Percentiles rank a stretch among this genome's conserved stretches.
These are phyloP conservation scores for Bondarzewia mesenterica DNA, from an alignment of 1,284 basidiomycete genomes.

Conservation along the genomic window DNA sequence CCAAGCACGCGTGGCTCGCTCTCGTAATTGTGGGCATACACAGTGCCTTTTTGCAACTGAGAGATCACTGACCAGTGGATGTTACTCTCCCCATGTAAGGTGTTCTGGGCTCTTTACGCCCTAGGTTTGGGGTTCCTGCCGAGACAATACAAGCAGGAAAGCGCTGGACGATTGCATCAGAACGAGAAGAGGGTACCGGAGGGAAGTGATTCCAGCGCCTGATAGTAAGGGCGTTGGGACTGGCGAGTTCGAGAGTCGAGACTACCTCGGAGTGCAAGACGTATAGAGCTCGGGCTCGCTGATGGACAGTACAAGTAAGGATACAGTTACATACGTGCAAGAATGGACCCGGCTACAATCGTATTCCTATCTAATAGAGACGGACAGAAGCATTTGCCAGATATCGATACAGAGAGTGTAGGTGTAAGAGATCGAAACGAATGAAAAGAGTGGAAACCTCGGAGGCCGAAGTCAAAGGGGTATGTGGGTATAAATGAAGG, in stretches of 20 bases:
- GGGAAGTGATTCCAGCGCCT: not conserved
- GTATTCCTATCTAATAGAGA: not conserved
- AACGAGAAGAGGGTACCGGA: slow-evolving; percentile 6
- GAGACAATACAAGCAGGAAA: slow-evolving; percentile 36
- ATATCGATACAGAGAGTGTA: not conserved
- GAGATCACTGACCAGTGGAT: not conserved
- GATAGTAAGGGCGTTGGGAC: too few species aligned
- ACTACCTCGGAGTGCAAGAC: too few species aligned
- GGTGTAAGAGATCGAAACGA: not conserved
- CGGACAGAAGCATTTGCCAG: not conserved
- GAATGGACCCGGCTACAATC: not conserved
- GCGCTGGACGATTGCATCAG: slow-evolving; percentile 6
- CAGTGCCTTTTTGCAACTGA: not conserved
- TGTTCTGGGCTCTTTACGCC: slow-evolving; percentile 40
- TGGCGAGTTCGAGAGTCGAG: too few species aligned
- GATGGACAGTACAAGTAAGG: too few species aligned
- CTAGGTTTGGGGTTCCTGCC: slow-evolving; percentile 35
- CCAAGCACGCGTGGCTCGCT: slow-evolving; percentile 41
- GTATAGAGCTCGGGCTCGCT: too few species aligned
- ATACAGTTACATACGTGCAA: not conserved
- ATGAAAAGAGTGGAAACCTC: not conserved
- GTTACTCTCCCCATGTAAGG: slow-evolving; percentile 20
- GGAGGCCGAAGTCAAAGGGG: too few species aligned
- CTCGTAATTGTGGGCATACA: slow-evolving; percentile 35
- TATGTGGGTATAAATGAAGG: too few species aligned